Base-by-base conservation (phyloP, 495 filamentous ascomycete genomes). In the Neurospora pannonica region DNA sequence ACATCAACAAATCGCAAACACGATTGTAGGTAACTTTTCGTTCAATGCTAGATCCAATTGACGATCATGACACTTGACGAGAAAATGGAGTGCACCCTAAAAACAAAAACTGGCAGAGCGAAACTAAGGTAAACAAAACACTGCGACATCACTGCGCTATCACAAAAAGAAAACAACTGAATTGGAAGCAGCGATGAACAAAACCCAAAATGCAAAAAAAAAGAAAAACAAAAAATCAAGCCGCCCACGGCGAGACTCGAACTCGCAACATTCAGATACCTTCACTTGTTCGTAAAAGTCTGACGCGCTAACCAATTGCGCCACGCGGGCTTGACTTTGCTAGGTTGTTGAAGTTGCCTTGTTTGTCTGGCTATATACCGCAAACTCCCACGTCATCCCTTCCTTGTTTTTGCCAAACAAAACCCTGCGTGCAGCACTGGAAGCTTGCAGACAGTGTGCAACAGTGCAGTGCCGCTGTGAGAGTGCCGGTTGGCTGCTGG, bases 261-360 rank as follows among this genome's bases (percentile, higher is more conserved):
- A 79, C 75, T 80, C 78, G 77, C 78, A 80, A 80, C 78, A 78
- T 80, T 79, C 76, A 78, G 77, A 80, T 79, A 2, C 17, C 54
- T 62, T 62, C 54, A 62, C 54, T 62, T 34, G 24, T 5, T 62
- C 6, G 54, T 79, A 78, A 78, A 80, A 80, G 78, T 80, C 77
- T 77, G 76, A 80, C 77, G 77, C 78, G 75, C 78, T 79, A 76
- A 80, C 77, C 78, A 76, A 80, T 77, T 79, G 77, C 76, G 78
- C 77, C 74, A 80, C 78, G 73, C 73, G 46, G 77, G 77, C 76
- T 70, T 37, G 28, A 62, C 54, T 62, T 62, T 34, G 15, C 11
- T 62, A 19, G 13, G 54, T 62, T 62, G 54, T 34, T 0, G 1
- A 9, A 34, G 1, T 7, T 15, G 3, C 0, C 2, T 6, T 6